Base-by-base conservation (phyloP, 495 filamentous ascomycete genomes). In the Evernia prunastri region DNA sequence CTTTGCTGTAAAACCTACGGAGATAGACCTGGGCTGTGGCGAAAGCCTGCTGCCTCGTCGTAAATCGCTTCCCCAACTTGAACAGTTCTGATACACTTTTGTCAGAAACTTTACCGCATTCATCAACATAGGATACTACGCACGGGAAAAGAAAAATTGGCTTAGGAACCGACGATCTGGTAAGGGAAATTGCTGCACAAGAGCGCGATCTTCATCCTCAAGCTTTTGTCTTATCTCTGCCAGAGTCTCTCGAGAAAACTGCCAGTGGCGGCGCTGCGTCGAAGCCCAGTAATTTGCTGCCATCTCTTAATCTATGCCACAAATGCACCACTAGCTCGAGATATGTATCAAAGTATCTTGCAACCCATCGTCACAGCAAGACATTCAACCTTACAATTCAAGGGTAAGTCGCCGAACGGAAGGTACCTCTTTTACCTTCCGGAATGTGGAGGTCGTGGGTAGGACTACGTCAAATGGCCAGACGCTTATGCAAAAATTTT, bases 251-350 rank as follows among this genome's bases (percentile, higher is more conserved):
- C 88, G 86, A 47, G 92, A 85, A 77, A 94, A 97, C 63, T 90
- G 86, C 95, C 95, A 98, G 76, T 89, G 82, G 67, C 83, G 85
- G 60, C 88, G 84, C 76, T 98, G 94, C 20, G 91, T 92, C 58
- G 93, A 97, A 61, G 88, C 89, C 94, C 95, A 98, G 76, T 89
- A 98, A 75, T 94, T 97, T 70, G 93, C 90, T 60, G 94, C 92
- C 94, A 98, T 98, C 51, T 53, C 65, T 36, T 49, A 56, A 37
- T 29, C 7, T 31, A 27, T 43, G 23, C n/a, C n/a, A n/a, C n/a
- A n/a, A n/a, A n/a, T n/a, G 13, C 36, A 56, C 10, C 45, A 37
- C 37, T 20, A n/a, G 17, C 18, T n/a, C 17, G n/a, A n/a, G 37
- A 3, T 15, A 18, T 15, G 18, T 9, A 15, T 17, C 10, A 33